Percentiles rank a stretch among this genome's conserved stretches.
Evolutionary conservation across 306 rosid species (phyloP).

Genomic region (Dalbergia cultrata): DNA sequence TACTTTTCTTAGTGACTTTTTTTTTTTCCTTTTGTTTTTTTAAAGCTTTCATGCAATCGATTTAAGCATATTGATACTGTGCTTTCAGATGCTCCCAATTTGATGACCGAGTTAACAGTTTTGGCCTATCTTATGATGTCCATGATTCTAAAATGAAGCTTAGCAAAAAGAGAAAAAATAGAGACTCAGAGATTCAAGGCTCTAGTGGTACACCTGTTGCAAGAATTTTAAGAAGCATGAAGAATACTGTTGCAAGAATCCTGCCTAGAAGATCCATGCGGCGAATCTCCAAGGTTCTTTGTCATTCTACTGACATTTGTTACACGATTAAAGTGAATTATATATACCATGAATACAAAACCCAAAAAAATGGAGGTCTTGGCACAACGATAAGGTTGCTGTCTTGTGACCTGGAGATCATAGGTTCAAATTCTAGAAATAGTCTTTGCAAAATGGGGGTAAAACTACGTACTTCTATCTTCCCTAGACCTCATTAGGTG

Average conservation of each 20-base stretch:
- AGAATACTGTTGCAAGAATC: slow-evolving; percentile 25
- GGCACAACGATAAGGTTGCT: too few species aligned
- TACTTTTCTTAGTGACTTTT: slow-evolving; percentile 32
- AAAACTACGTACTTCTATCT: too few species aligned
- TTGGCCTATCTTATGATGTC: slow-evolving; percentile 46
- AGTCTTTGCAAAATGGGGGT: too few species aligned
- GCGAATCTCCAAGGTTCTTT: slow-evolving; percentile 59
- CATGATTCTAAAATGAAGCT: slow-evolving; percentile 50
- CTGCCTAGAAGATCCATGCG: slow-evolving; percentile 70
- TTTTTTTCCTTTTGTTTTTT: slow-evolving; percentile 7
- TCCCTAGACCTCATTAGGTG: too few species aligned
- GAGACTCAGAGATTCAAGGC: slow-evolving; percentile 49
- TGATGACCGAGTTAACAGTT: slow-evolving; percentile 55
- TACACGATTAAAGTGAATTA: slow-evolving; percentile 15
- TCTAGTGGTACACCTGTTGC: slow-evolving; percentile 45
- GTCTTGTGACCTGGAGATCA: too few species aligned
- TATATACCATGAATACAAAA: neutral
- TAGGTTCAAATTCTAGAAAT: too few species aligned
- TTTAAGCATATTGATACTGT: slow-evolving; percentile 40
- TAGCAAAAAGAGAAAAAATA: slow-evolving; percentile 55
- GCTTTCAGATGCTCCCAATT: slow-evolving; percentile 71
- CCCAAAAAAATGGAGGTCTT: neutral
- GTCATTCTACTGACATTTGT: neutral
- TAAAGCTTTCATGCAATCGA: slow-evolving; percentile 32
- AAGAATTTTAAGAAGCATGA: slow-evolving; percentile 69